These are phyloP conservation scores for Mycocentrospora acerina DNA, from an alignment of 2,329 filamentous ascomycete genomes.

Conservation along the genomic window DNA sequence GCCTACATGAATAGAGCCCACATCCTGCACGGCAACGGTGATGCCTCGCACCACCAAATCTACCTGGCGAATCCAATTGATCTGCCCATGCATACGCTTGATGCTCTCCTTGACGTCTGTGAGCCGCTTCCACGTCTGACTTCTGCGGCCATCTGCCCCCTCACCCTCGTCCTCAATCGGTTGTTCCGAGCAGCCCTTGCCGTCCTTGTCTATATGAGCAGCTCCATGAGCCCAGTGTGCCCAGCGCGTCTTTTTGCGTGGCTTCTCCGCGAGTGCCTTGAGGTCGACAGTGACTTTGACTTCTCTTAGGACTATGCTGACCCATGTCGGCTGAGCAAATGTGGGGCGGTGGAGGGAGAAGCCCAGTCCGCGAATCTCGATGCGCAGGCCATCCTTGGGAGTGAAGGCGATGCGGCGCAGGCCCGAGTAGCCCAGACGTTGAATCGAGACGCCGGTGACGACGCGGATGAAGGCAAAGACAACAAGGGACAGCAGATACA, in stretches of 20 bases:
- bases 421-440: slow-evolving; percentile 90
- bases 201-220: slow-evolving; percentile 18
- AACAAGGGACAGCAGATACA: slow-evolving; percentile 90
- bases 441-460: slow-evolving; percentile 90
- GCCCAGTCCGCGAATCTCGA: slow-evolving; percentile 87
- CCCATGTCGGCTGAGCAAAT: slow-evolving; percentile 95
- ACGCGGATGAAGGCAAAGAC: slow-evolving; percentile 91
- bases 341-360: slow-evolving; percentile 89
- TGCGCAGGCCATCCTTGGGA: slow-evolving; percentile 80
- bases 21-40: slow-evolving; percentile 72
- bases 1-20: slow-evolving; percentile 82
- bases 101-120: slow-evolving; percentile 79
- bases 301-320: slow-evolving; percentile 86
- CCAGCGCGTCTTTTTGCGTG: slow-evolving; percentile 34
- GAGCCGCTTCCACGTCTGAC: slow-evolving; percentile 77
- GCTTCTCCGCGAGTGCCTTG: slow-evolving; percentile 56
- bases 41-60: slow-evolving; percentile 85
- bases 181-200: slow-evolving; percentile 21
- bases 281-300: slow-evolving; percentile 82
- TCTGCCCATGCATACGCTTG: slow-evolving; percentile 81
- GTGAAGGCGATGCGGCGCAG: slow-evolving; percentile 88
- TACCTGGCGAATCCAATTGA: slow-evolving; percentile 85
- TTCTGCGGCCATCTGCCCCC: slow-evolving; percentile 50
- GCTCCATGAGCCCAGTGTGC: slow-evolving; percentile 35
- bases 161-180: slow-evolving; percentile 20